Conservation (phyloP, 1,284 basidiomycete species). For the Bjerkandera adusta region DNA sequence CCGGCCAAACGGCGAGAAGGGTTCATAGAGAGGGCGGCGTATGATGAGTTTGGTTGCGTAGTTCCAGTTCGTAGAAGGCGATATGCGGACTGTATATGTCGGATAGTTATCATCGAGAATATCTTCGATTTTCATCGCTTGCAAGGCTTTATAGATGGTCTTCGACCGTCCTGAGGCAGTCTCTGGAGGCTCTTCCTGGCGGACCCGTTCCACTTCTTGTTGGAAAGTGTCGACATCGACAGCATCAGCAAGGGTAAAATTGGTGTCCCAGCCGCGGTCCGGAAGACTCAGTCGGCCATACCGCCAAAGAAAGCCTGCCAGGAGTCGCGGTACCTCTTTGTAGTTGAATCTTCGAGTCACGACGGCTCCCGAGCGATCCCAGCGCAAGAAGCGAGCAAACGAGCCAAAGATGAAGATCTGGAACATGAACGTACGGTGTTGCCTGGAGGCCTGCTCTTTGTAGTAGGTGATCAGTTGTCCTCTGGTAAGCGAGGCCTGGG, state of each 20-base stretch:
- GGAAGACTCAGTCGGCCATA: background rate
- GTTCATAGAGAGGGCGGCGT: conserved; percentile 1
- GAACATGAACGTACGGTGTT: conserved; percentile 3
- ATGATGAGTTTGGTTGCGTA: conserved; percentile 1
- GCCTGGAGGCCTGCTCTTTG: background rate
- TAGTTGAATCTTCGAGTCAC: conserved; percentile 1
- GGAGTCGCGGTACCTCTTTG: background rate
- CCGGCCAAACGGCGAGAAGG: background rate
- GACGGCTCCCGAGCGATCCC: conserved; percentile 6
- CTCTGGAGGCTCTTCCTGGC: too few relatives aligned
- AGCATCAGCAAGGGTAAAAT: background rate
- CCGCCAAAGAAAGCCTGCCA: conserved; percentile 5
- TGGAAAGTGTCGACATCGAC: background rate
- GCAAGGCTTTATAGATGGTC: too few relatives aligned
- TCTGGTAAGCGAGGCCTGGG: background rate
- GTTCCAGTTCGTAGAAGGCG: too few relatives aligned
- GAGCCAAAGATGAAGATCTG: conserved; percentile 2
- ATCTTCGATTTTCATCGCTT: too few relatives aligned
- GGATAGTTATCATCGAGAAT: too few relatives aligned
- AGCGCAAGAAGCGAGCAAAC: conserved; percentile 1
- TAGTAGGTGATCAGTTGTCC: conserved; percentile 4
- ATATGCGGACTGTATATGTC: too few relatives aligned
- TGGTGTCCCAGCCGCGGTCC: conserved; percentile 2
- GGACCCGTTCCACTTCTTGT: too few relatives aligned
- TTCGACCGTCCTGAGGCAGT: too few relatives aligned